Base-by-base conservation (phyloP, 495 filamentous ascomycete species). In the Neurospora sp. region DNA sequence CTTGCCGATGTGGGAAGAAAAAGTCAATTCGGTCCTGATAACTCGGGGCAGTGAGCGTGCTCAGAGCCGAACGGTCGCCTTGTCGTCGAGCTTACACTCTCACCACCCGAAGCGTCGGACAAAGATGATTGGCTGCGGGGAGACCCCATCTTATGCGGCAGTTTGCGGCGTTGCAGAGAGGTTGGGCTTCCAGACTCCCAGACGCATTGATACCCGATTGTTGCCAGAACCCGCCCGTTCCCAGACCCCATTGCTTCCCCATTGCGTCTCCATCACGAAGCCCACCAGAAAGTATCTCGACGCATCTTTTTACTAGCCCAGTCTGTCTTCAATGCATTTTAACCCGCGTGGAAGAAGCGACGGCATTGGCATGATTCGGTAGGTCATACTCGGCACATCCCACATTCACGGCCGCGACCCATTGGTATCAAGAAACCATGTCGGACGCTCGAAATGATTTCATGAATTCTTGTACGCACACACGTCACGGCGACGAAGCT, bases 191-290 rank as follows among this genome's bases (percentile, higher is more conserved):
- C n/a, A 70, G 71, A 34, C 24, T 24, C 17, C 6, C 54, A 74
- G 45, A 82, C 69, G 80, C 79, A 79, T 82, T 82, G 80, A 74
- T 82, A 80, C 80, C 80, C 80, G 73, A 82, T 73, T 66, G 73
- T 38, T 37, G 36, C 74, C 76, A 71, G 76, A 73, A 70, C 42
- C 70, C 40, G 69, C 39, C 72, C 73, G 36, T 70, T 71, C 73
- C 72, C 75, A 72, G 54, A 77, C 74, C 69, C 62, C 39, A 69
- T 73, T 73, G 71, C 73, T 73, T 62, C 38, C 42, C 71, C 39
- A 37, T 38, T 15, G 62, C 69, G 3, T 39, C 24, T 21, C 39
- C 69, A 21, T 70, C 69, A 70, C 19, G 54, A 66, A 66, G 39
- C 15, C 17, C 42, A 72, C 40, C 36, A 75, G 69, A 38, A 43